Conservation (phyloP, 2,329 filamentous ascomycete species). For the Colletotrichum karsti region DNA sequence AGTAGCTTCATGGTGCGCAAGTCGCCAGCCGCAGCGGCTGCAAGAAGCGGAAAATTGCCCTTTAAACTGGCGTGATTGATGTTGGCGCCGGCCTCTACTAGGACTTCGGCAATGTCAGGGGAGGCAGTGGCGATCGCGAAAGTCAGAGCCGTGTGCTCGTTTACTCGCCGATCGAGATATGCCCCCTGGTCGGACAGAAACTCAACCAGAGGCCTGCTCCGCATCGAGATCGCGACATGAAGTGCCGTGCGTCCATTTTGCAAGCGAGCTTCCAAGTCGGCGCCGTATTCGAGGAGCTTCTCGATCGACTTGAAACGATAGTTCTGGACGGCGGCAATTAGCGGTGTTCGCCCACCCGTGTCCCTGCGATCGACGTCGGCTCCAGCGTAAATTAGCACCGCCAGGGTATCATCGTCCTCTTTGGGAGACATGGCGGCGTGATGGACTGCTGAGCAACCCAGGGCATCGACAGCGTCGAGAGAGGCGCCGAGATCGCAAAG, state of each 20-base stretch:
- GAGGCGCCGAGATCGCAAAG: slow-evolving; percentile 34
- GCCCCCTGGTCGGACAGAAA: slow-evolving; percentile 34
- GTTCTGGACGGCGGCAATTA: slow-evolving; percentile 31
- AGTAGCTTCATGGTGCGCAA: slow-evolving; percentile 38
- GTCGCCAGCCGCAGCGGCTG: slow-evolving; percentile 57
- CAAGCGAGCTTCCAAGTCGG: slow-evolving; percentile 32
- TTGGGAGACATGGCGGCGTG: slow-evolving; percentile 30
- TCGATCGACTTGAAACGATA: slow-evolving; percentile 23
- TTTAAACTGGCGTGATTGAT: slow-evolving; percentile 23
- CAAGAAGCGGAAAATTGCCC: slow-evolving; percentile 33
- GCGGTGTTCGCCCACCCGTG: slow-evolving; percentile 30
- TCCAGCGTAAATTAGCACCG: slow-evolving; percentile 32
- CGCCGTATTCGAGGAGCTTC: slow-evolving; percentile 32
- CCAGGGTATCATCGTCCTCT: slow-evolving; percentile 32
- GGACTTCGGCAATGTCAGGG: slow-evolving; percentile 32
- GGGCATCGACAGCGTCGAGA: slow-evolving; percentile 31
- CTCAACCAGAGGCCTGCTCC: slow-evolving; percentile 27
- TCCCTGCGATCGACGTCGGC: slow-evolving; percentile 31
- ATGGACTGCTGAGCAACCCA: slow-evolving; percentile 33
- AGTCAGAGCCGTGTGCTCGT: slow-evolving; percentile 33
- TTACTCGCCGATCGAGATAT: slow-evolving; percentile 26
- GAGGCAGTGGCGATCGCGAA: slow-evolving; percentile 34
- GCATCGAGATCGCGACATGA: slow-evolving; percentile 32
- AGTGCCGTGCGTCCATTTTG: slow-evolving; percentile 31
- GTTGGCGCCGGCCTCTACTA: slow-evolving; percentile 33